phyloP scores from a whole-genome alignment of 306 rosid genomes.

The Prunus dulcis region DNA sequence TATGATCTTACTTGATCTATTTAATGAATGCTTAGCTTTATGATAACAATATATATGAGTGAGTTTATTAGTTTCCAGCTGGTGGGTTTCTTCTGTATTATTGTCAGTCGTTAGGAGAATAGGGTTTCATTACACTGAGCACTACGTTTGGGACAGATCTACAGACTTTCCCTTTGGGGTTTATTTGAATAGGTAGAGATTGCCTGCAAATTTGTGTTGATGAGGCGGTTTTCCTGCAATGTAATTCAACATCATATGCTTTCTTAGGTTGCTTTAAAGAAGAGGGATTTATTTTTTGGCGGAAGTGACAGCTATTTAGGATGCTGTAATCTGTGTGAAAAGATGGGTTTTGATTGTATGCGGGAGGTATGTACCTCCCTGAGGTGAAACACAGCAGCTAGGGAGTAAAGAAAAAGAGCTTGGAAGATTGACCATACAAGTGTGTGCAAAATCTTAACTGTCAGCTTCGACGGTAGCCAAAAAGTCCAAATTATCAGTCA shows the following conservation, averaged over 20 bases:
- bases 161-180: background rate
- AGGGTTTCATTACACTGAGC: background rate
- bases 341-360: background rate
- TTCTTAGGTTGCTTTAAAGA: background rate
- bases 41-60: background rate
- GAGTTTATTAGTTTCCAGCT: background rate
- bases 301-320: background rate
- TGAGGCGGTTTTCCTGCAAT: background rate
- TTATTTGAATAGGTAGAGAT: background rate
- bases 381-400: background rate
- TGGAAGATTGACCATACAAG: background rate
- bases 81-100: background rate
- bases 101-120: background rate
- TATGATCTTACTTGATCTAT: background rate
- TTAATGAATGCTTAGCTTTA: background rate
- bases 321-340: background rate
- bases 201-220: background rate
- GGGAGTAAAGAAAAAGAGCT: background rate
- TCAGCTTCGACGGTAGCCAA: background rate
- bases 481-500: background rate
- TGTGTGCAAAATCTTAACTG: background rate
- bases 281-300: rapidly evolving
- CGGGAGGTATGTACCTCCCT: background rate
- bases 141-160: background rate
- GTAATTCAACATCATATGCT: background rate